phyloP scores from a whole-genome alignment of 1,139 yeast genomes.

The Tardiomyces digboiensis region DNA sequence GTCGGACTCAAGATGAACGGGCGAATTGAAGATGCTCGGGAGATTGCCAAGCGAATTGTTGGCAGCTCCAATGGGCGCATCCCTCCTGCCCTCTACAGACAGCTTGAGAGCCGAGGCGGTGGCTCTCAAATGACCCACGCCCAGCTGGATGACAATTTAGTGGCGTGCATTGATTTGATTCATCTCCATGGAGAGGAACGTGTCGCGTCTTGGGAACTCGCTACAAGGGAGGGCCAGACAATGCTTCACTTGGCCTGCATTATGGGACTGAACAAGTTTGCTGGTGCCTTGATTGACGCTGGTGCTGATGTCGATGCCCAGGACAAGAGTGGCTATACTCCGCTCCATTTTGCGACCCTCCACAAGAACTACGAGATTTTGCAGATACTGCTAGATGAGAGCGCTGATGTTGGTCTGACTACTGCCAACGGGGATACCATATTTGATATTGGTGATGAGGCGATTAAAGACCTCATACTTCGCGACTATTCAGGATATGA shows the following conservation, averaged over 20 bases:
- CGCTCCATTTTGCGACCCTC: conserved; percentile 78
- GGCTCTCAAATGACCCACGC: background rate
- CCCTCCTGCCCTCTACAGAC: background rate
- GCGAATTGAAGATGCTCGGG: conserved; percentile 82
- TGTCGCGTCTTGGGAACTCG: conserved; percentile 62
- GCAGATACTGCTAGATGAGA: conserved; percentile 46
- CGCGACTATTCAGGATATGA: conserved; percentile 15
- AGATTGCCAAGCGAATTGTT: conserved; percentile 79
- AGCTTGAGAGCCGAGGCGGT: background rate
- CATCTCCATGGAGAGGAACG: conserved; percentile 13
- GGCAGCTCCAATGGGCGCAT: conserved; percentile 4
- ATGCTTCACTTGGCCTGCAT: conserved; percentile 76
- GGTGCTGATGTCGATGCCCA: conserved; percentile 73
- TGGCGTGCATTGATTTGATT: conserved; percentile 19
- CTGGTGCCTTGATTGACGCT: conserved; percentile 54
- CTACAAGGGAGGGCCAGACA: conserved; percentile 78
- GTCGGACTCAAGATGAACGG: conserved; percentile 96
- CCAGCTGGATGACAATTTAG: conserved; percentile 17
- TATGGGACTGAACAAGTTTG: conserved; percentile 56
- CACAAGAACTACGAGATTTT: conserved; percentile 61
- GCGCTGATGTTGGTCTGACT: conserved; percentile 45
- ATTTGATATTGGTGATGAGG: conserved; percentile 50
- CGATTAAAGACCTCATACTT: conserved; percentile 30
- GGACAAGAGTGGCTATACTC: conserved; percentile 77
- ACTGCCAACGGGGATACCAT: conserved; percentile 46